Evolutionary conservation across 2,329 filamentous ascomycete genomes (phyloP).

Genomic region (Microdochium bolleyi): DNA sequence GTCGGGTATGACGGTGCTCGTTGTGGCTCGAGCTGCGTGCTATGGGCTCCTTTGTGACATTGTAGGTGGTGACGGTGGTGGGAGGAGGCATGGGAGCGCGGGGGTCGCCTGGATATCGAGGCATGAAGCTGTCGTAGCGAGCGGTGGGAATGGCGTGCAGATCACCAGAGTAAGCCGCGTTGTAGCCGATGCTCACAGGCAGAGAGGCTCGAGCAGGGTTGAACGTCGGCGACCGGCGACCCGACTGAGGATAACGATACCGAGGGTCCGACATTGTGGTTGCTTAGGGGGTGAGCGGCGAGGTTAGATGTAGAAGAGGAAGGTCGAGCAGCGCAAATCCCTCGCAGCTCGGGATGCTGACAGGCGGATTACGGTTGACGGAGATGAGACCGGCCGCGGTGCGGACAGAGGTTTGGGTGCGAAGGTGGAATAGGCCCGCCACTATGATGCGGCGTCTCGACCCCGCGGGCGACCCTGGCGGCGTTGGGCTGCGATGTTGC

Average conservation of each 20-base stretch:
- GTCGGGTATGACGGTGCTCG: conserved; percentile 36
- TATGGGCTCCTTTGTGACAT: conserved; percentile 43
- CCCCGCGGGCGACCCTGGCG: not conserved
- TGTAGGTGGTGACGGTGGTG: conserved; percentile 47
- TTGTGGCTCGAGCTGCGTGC: conserved; percentile 37
- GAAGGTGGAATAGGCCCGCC: not conserved
- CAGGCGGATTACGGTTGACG: too few species aligned
- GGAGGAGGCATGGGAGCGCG: conserved; percentile 21
- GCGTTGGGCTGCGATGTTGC: not conserved
- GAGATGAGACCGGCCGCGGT: too few species aligned
- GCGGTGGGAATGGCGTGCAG: conserved; percentile 42
- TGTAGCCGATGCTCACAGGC: conserved; percentile 42
- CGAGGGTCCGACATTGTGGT: conserved; percentile 38
- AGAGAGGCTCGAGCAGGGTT: conserved; percentile 47
- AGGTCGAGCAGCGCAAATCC: too few species aligned
- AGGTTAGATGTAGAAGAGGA: too few species aligned
- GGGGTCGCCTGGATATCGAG: conserved; percentile 25
- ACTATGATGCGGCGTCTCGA: not conserved
- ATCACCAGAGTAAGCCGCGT: conserved; percentile 42
- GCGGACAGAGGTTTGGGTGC: too few species aligned
- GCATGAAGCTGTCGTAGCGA: conserved; percentile 21
- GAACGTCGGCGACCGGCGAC: conserved; percentile 34
- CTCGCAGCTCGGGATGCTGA: too few species aligned
- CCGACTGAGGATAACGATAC: conserved; percentile 28
- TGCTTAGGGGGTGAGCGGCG: not conserved